These are phyloP conservation scores for Apiospora malaysiana DNA, from an alignment of 2,329 filamentous ascomycete species.

Conservation along the genomic window DNA sequence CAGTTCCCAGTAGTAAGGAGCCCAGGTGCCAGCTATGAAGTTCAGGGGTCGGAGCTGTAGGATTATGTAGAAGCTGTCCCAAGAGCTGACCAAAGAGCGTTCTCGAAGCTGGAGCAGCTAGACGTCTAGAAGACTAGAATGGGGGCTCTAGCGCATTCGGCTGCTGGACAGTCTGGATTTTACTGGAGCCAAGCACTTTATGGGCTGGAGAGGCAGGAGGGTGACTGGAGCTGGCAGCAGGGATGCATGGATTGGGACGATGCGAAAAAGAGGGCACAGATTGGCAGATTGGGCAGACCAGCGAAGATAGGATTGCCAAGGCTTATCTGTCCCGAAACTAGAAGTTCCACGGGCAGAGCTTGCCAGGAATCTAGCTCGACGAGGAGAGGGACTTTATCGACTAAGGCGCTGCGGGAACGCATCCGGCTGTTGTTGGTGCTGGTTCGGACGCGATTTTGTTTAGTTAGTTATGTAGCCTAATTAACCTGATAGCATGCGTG, in stretches of 20 bases:
- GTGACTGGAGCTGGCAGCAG: neutral
- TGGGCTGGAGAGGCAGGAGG: neutral
- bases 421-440: slow-evolving; percentile 11
- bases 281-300: no score
- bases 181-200: neutral
- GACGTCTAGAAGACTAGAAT: neutral
- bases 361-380: slow-evolving; percentile 5
- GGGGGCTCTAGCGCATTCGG: neutral
- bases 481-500: no score
- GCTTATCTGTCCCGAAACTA: neutral
- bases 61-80: no score
- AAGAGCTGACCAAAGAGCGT: neutral
- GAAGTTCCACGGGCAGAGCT: neutral
- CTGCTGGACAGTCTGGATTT: neutral
- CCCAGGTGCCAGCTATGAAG: neutral
- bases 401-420: neutral
- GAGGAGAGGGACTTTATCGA: neutral
- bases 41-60: slow-evolving; percentile 2
- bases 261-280: neutral
- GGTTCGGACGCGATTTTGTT: neutral
- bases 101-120: neutral
- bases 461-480: no score
- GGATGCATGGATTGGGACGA: neutral
- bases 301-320: neutral
- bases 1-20: no score